These are phyloP conservation scores for Paracamarosporium sp. DNA, from an alignment of 2,329 filamentous ascomycete genomes.

Conservation along the genomic window DNA sequence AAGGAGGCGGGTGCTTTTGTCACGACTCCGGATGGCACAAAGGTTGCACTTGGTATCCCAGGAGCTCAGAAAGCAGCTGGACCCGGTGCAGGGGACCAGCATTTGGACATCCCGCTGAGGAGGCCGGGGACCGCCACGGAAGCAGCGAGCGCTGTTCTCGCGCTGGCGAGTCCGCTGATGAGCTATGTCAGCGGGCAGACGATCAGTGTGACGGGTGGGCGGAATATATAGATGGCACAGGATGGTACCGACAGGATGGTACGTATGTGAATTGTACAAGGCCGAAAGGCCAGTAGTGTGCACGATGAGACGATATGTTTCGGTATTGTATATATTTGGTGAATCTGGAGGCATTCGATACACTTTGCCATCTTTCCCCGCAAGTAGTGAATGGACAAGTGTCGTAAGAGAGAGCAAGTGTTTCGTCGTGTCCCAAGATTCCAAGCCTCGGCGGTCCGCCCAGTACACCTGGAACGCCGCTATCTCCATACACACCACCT, in stretches of 20 bases:
- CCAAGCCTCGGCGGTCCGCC: constrained; percentile 15
- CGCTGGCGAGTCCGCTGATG: constrained; percentile 81
- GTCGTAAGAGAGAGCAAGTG: constrained; percentile 2
- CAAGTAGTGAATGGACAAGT: constrained; percentile 4
- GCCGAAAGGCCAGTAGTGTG: not conserved
- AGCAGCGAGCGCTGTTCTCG: constrained; percentile 78
- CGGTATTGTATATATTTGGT: constrained; percentile 16
- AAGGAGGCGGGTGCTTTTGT: constrained; percentile 87
- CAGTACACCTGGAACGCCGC: constrained; percentile 8
- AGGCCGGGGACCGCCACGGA: constrained; percentile 80
- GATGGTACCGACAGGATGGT: constrained; percentile 11
- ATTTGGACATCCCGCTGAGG: constrained; percentile 78
- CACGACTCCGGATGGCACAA: constrained; percentile 72
- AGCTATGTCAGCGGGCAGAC: constrained; percentile 88
- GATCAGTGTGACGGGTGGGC: constrained; percentile 82
- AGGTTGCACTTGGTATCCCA: constrained; percentile 52
- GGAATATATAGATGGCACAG: constrained; percentile 60
- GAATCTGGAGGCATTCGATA: constrained; percentile 1
- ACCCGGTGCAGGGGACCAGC: constrained; percentile 37
- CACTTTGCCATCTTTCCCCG: not conserved
- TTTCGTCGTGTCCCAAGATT: constrained; percentile 4
- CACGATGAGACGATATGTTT: constrained; percentile 15
- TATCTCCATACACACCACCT: constrained; percentile 12
- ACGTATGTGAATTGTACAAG: not conserved
- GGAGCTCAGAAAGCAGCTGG: constrained; percentile 52